Conservation (phyloP, 2,329 filamentous ascomycete species). For the Stagonosporopsis vannaccii region DNA sequence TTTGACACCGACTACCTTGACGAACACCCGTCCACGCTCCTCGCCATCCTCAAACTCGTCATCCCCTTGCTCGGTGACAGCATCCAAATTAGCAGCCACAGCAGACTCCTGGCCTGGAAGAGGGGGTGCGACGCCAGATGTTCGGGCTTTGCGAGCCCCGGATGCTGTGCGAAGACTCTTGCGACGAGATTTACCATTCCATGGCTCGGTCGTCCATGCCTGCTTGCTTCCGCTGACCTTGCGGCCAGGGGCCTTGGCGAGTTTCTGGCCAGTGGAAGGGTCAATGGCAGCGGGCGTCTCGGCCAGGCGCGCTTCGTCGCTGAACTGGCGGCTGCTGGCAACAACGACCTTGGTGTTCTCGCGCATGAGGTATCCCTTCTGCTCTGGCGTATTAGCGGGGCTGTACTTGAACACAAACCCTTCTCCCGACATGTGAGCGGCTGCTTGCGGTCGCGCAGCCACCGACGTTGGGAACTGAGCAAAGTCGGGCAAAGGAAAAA, state of each 20-base stretch:
- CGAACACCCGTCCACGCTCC: slow-evolving; percentile 90
- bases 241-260: slow-evolving; percentile 74
- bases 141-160: slow-evolving; percentile 66
- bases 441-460: slow-evolving; percentile 28
- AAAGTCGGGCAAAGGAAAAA: slow-evolving; percentile 47
- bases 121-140: slow-evolving; percentile 74
- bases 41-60: slow-evolving; percentile 76
- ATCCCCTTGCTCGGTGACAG: slow-evolving; percentile 73
- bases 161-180: slow-evolving; percentile 67
- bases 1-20: slow-evolving; percentile 98
- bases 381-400: slow-evolving; percentile 64
- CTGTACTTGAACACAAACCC: slow-evolving; percentile 40
- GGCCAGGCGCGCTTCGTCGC: slow-evolving; percentile 67
- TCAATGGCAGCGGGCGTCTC: slow-evolving; percentile 43
- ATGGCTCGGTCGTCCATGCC: slow-evolving; percentile 96
- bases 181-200: slow-evolving; percentile 82
- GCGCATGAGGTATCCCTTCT: slow-evolving; percentile 98
- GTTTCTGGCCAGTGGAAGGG: slow-evolving; percentile 39
- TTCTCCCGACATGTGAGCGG: slow-evolving; percentile 38
- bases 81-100: slow-evolving; percentile 66
- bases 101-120: slow-evolving; percentile 89
- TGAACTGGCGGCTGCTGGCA: slow-evolving; percentile 73
- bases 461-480: slow-evolving; percentile 39
- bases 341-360: slow-evolving; percentile 98
- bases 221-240: slow-evolving; percentile 75